Evolutionary conservation across 768 basidiomycete species (phyloP), one percentile per base, ranked within the genome.

Genomic region (Mrakia gelida): DNA sequence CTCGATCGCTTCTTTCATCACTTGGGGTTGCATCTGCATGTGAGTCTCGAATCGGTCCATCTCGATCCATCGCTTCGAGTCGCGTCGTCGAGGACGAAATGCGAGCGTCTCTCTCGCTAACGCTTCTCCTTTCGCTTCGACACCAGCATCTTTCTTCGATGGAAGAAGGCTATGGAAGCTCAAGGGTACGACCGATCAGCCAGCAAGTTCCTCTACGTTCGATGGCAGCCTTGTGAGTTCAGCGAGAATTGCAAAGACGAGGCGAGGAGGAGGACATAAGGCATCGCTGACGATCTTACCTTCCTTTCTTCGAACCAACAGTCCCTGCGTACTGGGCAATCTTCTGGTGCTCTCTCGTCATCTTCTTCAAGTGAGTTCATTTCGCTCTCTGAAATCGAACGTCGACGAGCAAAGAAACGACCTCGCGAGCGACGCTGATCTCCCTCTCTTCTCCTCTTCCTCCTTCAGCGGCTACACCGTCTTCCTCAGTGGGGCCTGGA

Each of bases 1-100:
- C 5, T 89, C 91, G 15, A 88, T 90, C 45, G 89, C 88, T 1
- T 26, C 77, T 28, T 78, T 73, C 77, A 73, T 78, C 49, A 5
- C 16, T 11, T 78, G 77, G 77, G 3, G 3, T 26, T 32, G 52
- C 32, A 78, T 78, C 61, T 73, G 71, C 63, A 6, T 73, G 34
- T 59, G 70, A 16, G 71, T 77, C 34, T 23, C 71, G 38, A 8
- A 38, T 3, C 8, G 8, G 4, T 8, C 38, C 8, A 3, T 8
- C 38, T 38, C 38, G 38, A 38, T 38, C 38, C 38, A 8, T 38
- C 8, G 38, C 38, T 38, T 38, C 8, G 38, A 38, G 38, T 38
- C 38, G 38, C 38, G 38, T 38, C 38, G 38, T 38, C 38, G n/a
- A n/a, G n/a, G n/a, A n/a, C n/a, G n/a, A n/a, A 43, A 43, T 45